Evolutionary conservation across 371 early-diverging fungal species (phyloP), one percentile per base, ranked within the genome.

Genomic region (Coemansia sp.): DNA sequence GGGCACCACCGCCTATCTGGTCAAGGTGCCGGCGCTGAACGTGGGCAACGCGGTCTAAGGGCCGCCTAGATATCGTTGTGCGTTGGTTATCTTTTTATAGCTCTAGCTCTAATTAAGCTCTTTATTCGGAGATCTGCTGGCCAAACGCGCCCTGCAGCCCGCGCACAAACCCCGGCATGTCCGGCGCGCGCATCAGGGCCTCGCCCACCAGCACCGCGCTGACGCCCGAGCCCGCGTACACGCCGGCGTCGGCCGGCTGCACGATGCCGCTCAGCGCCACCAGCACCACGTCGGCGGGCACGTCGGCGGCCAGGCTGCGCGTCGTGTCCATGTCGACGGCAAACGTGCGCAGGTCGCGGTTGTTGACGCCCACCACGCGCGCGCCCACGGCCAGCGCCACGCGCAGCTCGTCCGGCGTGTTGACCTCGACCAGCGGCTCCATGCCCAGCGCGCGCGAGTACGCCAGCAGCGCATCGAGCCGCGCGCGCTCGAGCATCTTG

Each of bases 401-500:
- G 36, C 84, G 76, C 95, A 95, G 93, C 80, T 98, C 97, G 36
- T 84, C 87, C 10, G 77, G 84, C 67, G 88, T 91, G 75, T 96
- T 94, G 41, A 98, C 96, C 79, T 98, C 99, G 1, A 97, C 97
- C 61, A 98, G 79, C n/a, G 99, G 95, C 76, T 96, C 97, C 90
- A 98, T 97, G 2, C 93, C 93, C 8, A 96, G 81, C 7, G 69
- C 59, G 10, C 90, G 84, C 3, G 94, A 77, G 65, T 88, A 90
- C 7, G 69, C 78, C 69, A 94, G 83, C 8, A 95, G 82, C 4
- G 87, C 81, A 35, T 65, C 67, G 51, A 94, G 75, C 30, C 83
- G 79, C 20, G 85, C 80, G 34, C 89, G 85, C n/a, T 80, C 75
- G 62, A 98, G 82, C 85, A 96, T 92, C 52, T 96, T 93, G n/a